Evolutionary conservation across 2,329 filamentous ascomycete genomes (phyloP).

Genomic region (Macrophomina pseudophaseolina): DNA sequence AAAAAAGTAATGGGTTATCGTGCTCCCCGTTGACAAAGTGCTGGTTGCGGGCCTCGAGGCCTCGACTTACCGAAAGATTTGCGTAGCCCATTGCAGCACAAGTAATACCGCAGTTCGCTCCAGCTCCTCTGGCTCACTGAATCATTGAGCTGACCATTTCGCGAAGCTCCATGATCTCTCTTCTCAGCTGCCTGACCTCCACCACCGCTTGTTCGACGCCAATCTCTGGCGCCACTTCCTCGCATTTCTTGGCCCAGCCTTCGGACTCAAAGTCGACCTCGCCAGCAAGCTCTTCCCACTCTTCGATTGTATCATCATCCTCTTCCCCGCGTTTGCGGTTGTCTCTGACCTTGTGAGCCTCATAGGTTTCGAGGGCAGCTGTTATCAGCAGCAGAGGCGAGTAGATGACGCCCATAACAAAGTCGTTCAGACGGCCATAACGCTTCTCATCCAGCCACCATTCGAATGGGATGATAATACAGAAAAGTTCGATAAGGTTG

Average conservation of each 20-base stretch:
- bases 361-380: constrained; percentile 61
- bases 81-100: neutral
- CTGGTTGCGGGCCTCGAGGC: neutral
- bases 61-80: neutral
- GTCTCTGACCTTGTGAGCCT: constrained; percentile 63
- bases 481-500: constrained; percentile 88
- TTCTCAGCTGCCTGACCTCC: constrained; percentile 59
- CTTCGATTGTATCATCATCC: constrained; percentile 86
- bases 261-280: constrained; percentile 81
- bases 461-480: constrained; percentile 80
- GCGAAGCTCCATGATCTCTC: constrained; percentile 58
- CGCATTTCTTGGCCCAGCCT: constrained; percentile 83
- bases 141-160: constrained; percentile 52
- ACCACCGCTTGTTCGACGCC: constrained; percentile 77
- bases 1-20: too few relatives aligned
- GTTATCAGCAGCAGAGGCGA: constrained; percentile 80
- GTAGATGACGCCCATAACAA: constrained; percentile 86
- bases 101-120: too few relatives aligned
- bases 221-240: constrained; percentile 77
- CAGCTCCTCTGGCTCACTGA: neutral
- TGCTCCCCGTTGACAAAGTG: neutral
- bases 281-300: constrained; percentile 84
- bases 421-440: constrained; percentile 86
- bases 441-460: constrained; percentile 84
- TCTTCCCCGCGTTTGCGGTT: constrained; percentile 83